These are phyloP conservation scores for Ambrosia artemisiifolia DNA, from an alignment of 129 eudicot species.

Conservation along the genomic window DNA sequence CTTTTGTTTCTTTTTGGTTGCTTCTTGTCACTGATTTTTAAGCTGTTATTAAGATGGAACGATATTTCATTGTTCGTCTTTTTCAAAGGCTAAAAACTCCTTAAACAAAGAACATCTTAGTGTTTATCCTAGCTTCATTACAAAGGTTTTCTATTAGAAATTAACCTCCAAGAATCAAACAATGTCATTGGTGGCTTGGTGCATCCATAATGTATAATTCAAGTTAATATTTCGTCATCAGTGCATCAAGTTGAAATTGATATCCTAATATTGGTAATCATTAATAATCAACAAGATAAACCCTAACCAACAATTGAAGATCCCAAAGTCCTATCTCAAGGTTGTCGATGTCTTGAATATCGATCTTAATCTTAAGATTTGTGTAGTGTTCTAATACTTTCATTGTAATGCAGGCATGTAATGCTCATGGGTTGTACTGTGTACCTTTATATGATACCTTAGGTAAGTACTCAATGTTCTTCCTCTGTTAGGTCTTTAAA, in stretches of 20 bases:
- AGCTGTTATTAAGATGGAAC: not conserved
- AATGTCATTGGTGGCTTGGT: no score
- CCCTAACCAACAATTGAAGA: not conserved
- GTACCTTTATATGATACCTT: conserved; percentile 88
- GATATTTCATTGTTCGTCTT: not conserved
- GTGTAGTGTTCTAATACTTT: conserved; percentile 15
- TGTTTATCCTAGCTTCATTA: not conserved
- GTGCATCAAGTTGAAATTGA: not conserved
- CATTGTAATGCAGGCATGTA: conserved; percentile 78
- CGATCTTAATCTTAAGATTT: not conserved
- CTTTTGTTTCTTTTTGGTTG: conserved; percentile 1
- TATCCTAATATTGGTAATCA: not conserved
- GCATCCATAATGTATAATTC: not conserved
- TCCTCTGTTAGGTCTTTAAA: not conserved
- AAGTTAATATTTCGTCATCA: not conserved
- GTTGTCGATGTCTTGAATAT: not conserved
- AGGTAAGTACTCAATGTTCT: conserved; percentile 42
- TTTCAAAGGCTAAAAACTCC: not conserved
- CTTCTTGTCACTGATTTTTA: not conserved
- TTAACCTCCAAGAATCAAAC: no score
- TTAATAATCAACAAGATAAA: not conserved
- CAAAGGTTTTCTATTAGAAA: no score
- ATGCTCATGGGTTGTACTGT: conserved; percentile 90
- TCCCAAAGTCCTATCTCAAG: not conserved
- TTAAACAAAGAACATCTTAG: not conserved